These are phyloP conservation scores for Mucor mucedo DNA, from an alignment of 371 early-diverging fungal species.

Conservation along the genomic window DNA sequence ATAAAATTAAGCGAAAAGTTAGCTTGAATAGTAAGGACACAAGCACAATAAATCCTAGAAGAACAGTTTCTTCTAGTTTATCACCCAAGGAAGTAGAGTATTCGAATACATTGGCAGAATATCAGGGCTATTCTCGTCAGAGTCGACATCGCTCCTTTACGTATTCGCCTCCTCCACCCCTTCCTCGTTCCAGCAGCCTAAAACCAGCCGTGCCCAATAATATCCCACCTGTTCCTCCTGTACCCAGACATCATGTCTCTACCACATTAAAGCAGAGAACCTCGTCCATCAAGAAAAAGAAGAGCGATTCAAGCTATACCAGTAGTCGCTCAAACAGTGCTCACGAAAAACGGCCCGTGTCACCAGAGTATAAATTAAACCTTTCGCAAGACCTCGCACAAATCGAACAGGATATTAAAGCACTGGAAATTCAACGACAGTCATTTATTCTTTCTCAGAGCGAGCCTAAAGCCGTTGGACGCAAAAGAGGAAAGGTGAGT, in stretches of 20 bases:
- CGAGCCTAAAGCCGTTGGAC: constrained; percentile 6
- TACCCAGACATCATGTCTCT: constrained; percentile 15
- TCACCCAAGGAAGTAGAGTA: neutral
- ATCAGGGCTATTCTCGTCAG: constrained; percentile 29
- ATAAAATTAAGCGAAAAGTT: constrained; percentile 19
- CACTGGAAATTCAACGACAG: constrained; percentile 22
- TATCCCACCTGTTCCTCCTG: constrained; percentile 24
- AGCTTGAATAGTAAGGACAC: constrained; percentile 4
- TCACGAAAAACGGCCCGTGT: neutral
- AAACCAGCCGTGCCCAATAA: neutral
- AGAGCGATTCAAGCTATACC: constrained; percentile 4
- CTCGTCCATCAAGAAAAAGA: constrained; percentile 1
- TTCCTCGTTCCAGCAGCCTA: constrained; percentile 25
- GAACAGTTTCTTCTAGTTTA: constrained; percentile 12
- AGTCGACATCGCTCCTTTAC: constrained; percentile 28
- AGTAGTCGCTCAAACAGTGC: constrained; percentile 1
- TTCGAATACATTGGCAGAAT: constrained; percentile 16
- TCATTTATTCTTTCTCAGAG: neutral
- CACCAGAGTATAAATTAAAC: neutral
- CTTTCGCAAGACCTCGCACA: constrained; percentile 20
- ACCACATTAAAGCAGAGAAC: neutral
- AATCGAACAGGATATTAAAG: constrained; percentile 31
- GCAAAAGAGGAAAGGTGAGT: constrained; percentile 52
- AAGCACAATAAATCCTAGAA: constrained; percentile 4
- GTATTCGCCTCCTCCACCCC: constrained; percentile 29